phyloP scores from a whole-genome alignment of 495 filamentous ascomycete genomes.

The Penicillium canariense region DNA sequence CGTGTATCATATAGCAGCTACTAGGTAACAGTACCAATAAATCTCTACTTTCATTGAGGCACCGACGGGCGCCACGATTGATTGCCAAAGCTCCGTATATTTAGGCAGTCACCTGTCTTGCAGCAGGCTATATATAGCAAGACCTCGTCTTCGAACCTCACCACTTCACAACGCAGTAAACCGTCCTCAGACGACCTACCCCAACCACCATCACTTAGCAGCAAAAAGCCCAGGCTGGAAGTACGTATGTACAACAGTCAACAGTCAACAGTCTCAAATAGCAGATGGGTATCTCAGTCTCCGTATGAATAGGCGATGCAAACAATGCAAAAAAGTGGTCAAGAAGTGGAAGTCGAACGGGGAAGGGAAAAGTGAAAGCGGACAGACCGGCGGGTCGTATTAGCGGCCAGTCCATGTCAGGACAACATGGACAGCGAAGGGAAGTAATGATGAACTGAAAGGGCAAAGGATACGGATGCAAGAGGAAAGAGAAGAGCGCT shows the following conservation, averaged over 20 bases:
- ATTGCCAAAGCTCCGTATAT: no score
- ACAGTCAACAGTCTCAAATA: constrained; percentile 6
- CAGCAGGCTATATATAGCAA: no score
- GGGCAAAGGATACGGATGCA: neutral
- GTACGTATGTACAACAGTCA: constrained; percentile 1
- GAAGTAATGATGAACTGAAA: neutral
- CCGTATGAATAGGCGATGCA: constrained; percentile 2
- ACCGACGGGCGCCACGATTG: no score
- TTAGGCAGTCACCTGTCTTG: no score
- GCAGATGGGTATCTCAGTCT: constrained; percentile 18
- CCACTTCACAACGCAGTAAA: no score
- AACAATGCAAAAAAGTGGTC: neutral
- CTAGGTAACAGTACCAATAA: no score
- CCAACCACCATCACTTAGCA: neutral
- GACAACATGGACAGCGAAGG: neutral
- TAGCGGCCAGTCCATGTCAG: neutral
- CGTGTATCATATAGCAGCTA: no score
- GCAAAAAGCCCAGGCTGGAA: neutral
- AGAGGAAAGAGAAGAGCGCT: neutral
- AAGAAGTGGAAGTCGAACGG: neutral
- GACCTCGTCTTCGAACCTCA: no score
- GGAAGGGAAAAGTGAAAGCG: neutral
- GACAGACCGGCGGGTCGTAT: neutral
- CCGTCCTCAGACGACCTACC: no score
- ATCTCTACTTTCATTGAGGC: no score